Evolutionary conservation across 352 stramenopile genomes (phyloP).

Genomic region (Phytophthora uliginosa): DNA sequence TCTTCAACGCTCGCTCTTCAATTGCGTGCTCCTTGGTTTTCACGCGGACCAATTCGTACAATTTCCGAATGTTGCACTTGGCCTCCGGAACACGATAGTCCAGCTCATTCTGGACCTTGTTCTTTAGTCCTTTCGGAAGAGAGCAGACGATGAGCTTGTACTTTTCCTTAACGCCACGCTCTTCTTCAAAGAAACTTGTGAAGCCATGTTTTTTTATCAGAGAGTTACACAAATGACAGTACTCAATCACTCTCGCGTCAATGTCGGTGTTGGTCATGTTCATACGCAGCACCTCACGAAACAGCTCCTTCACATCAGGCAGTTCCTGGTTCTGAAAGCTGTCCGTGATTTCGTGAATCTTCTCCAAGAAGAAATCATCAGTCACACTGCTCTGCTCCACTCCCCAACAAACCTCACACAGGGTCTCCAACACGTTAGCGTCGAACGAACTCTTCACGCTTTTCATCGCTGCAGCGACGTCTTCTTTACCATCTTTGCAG

Average conservation of each 20-base stretch:
- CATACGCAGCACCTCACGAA: neutral
- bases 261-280: neutral
- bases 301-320: neutral
- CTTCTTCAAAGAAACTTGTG: neutral
- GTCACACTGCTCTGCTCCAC: slow-evolving; percentile 11
- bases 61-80: neutral
- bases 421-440: slow-evolving; percentile 10
- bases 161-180: neutral
- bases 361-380: slow-evolving; percentile 8
- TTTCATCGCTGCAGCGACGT: slow-evolving; percentile 11
- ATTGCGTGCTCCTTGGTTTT: no score
- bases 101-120: neutral
- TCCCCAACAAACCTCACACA: slow-evolving; percentile 25
- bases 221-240: neutral
- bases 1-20: no score
- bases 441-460: slow-evolving; percentile 29
- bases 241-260: neutral
- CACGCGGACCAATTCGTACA: slow-evolving; percentile 12
- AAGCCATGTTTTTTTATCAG: neutral
- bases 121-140: neutral
- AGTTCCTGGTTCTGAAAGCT: slow-evolving; percentile 24
- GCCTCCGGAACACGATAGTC: slow-evolving; percentile 4
- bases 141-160: neutral
- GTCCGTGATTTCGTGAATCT: slow-evolving; percentile 15
- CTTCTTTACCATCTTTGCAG: slow-evolving; percentile 25